phyloP scores from a whole-genome alignment of 2,329 filamentous ascomycete genomes.

The Venturia carpophila region DNA sequence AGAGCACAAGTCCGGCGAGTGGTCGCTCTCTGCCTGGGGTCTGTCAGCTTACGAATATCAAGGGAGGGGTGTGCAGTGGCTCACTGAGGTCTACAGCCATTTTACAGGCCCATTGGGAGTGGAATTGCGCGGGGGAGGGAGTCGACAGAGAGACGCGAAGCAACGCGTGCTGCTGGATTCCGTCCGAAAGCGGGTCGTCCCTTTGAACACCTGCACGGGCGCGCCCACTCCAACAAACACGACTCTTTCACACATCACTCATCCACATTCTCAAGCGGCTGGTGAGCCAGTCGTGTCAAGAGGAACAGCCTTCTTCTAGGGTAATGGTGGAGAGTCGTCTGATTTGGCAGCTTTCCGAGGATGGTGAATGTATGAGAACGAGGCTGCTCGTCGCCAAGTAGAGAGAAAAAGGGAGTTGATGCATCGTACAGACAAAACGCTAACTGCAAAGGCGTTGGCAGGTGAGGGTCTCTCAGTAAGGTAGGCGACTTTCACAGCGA shows the following conservation, averaged over 20 bases:
- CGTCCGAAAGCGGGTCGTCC: background rate
- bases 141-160: background rate
- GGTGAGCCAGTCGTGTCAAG: no score
- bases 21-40: conserved; percentile 8
- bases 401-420: no score
- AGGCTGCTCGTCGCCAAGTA: no score
- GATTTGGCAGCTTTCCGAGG: no score
- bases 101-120: background rate
- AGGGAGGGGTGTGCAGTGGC: background rate
- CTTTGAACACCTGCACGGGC: background rate
- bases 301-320: no score
- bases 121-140: no score
- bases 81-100: conserved; percentile 9
- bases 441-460: no score
- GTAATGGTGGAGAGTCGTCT: no score
- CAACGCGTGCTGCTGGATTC: background rate
- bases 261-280: background rate
- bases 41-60: background rate
- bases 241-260: background rate
- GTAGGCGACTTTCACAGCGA: no score
- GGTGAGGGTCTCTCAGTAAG: no score
- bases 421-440: no score
- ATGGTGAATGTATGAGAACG: no score
- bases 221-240: background rate
- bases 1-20: conserved; percentile 15